phyloP scores from a whole-genome alignment of 768 basidiomycete genomes.

The Lactarius trivialis region DNA sequence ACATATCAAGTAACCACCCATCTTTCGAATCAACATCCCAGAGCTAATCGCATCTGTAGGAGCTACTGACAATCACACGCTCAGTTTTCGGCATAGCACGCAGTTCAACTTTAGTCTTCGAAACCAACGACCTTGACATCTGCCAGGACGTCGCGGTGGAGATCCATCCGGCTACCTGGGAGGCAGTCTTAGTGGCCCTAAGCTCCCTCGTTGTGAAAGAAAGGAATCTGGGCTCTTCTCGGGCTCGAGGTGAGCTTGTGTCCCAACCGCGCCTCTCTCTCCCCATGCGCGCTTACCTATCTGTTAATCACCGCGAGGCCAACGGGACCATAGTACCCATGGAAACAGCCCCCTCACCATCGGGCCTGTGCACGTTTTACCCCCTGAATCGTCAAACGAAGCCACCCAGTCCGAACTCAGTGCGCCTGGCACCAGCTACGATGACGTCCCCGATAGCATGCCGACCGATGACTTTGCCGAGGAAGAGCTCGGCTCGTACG shows the following conservation, averaged over 20 bases:
- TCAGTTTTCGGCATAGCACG: background rate
- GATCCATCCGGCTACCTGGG: slow-evolving; percentile 14
- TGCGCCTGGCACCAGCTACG: slow-evolving; percentile 3
- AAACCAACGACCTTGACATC: slow-evolving; percentile 17
- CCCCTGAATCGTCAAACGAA: slow-evolving; percentile 2
- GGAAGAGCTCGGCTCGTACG: slow-evolving; percentile 9
- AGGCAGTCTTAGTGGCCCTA: slow-evolving; percentile 9
- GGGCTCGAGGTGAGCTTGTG: background rate
- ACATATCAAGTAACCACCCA: background rate
- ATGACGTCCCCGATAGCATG: slow-evolving; percentile 10
- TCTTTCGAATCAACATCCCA: background rate
- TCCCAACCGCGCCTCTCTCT: background rate
- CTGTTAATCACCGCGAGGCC: background rate
- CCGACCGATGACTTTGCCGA: slow-evolving; percentile 9
- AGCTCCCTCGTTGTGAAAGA: slow-evolving; percentile 5
- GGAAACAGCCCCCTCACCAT: background rate
- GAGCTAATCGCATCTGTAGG: background rate
- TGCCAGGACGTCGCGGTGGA: slow-evolving; percentile 15
- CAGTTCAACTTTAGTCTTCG: slow-evolving; percentile 1
- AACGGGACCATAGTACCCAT: background rate
- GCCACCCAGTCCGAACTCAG: background rate
- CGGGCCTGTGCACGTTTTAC: background rate
- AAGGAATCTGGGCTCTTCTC: background rate
- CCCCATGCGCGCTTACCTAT: background rate
- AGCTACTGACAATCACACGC: slow-evolving; percentile 2